A percentile compares a stretch with the other conserved stretches of the same genome.
phyloP scores from a whole-genome alignment of 1,284 basidiomycete species.

The Leccinum insigne region DNA sequence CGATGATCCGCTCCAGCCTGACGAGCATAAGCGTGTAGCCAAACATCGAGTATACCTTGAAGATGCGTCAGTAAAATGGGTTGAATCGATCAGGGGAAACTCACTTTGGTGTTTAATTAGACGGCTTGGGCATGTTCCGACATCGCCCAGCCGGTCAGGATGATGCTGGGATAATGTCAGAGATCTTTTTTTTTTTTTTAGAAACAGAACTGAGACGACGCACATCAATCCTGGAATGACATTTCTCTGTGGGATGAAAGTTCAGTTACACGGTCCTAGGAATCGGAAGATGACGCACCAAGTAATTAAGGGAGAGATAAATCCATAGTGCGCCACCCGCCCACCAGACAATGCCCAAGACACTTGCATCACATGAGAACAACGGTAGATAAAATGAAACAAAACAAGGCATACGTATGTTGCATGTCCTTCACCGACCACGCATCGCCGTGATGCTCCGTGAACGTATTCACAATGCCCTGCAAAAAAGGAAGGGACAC shows the following conservation, averaged over 20 bases:
- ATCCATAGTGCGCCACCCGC: constrained; percentile 89
- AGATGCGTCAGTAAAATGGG: constrained; percentile 12
- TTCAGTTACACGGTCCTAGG: too few relatives aligned
- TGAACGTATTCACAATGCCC: constrained; percentile 85
- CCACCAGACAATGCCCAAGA: constrained; percentile 70
- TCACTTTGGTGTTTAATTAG: constrained; percentile 80
- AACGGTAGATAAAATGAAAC: background rate
- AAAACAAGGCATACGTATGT: constrained; percentile 65
- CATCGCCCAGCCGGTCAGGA: constrained; percentile 96
- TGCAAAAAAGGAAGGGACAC: constrained; percentile 7
- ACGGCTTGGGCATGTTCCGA: constrained; percentile 86
- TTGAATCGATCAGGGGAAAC: background rate
- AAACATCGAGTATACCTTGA: constrained; percentile 80
- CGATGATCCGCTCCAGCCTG: constrained; percentile 80
- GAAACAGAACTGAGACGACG: too few relatives aligned
- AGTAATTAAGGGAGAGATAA: constrained; percentile 81
- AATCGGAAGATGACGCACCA: constrained; percentile 36
- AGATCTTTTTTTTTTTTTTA: too few relatives aligned
- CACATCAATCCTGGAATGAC: too few relatives aligned
- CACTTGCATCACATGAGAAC: constrained; percentile 27
- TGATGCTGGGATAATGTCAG: constrained; percentile 20
- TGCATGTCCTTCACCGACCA: constrained; percentile 81
- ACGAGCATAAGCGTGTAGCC: constrained; percentile 85
- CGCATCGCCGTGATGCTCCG: constrained; percentile 77
- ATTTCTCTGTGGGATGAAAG: too few relatives aligned